Percentiles rank a stretch among this genome's conserved stretches.
phyloP scores from a whole-genome alignment of 495 filamentous ascomycete genomes.

The Eremomyces bilateralis region DNA sequence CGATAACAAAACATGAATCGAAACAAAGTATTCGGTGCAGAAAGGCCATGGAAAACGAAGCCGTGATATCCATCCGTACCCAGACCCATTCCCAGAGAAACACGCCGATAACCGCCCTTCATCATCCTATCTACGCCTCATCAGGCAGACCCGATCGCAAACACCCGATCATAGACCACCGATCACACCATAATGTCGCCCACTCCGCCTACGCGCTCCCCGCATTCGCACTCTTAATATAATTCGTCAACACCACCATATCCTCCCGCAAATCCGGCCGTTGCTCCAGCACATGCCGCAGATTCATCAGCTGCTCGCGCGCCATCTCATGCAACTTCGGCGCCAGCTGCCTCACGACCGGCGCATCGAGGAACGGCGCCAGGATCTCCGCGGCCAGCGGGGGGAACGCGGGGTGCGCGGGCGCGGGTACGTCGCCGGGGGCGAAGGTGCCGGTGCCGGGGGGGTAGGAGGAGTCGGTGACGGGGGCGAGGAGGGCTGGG shows the following conservation, averaged over 20 bases:
- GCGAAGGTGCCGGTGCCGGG: constrained; percentile 3
- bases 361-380: constrained; percentile 11
- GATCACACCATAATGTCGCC: too few species aligned
- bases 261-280: constrained; percentile 11
- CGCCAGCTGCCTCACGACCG: constrained; percentile 10
- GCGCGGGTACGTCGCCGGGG: constrained; percentile 3
- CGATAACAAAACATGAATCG: too few species aligned
- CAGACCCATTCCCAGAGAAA: too few species aligned
- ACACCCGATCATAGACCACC: too few species aligned
- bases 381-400: constrained; percentile 8
- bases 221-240: constrained; percentile 4
- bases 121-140: too few species aligned
- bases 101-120: too few species aligned
- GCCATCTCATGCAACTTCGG: constrained; percentile 8
- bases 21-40: too few species aligned
- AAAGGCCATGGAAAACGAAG: too few species aligned
- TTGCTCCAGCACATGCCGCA: constrained; percentile 14
- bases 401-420: constrained; percentile 1
- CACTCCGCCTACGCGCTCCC: background rate
- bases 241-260: constrained; percentile 9
- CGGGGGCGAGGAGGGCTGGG: constrained; percentile 1
- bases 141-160: too few species aligned
- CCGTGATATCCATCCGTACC: too few species aligned
- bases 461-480: constrained; percentile 4
- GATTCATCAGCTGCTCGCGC: constrained; percentile 11